Evolutionary conservation across 2,329 filamentous ascomycete species (phyloP).

Genomic region (Xylaria sp.): DNA sequence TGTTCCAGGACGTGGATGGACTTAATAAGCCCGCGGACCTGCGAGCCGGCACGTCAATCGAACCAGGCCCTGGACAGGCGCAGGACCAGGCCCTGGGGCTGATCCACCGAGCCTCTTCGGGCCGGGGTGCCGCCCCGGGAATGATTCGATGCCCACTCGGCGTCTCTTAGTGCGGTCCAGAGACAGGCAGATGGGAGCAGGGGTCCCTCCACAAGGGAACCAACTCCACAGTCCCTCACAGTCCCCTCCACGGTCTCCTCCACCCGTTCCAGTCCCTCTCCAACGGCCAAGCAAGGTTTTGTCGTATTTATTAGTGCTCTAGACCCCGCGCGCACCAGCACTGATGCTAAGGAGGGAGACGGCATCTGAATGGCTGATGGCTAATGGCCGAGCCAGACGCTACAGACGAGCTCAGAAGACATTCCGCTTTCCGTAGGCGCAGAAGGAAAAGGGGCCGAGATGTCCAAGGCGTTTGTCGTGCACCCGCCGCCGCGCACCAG

Average conservation of each 20-base stretch:
- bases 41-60: conserved; percentile 32
- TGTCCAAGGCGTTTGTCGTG: conserved; percentile 34
- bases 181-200: too few relatives aligned
- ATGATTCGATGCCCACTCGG: conserved; percentile 12
- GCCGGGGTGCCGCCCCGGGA: conserved; percentile 31
- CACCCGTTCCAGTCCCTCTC: neutral
- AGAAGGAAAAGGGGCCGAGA: conserved; percentile 26
- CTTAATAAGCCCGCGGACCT: conserved; percentile 23
- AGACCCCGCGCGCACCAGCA: conserved; percentile 30
- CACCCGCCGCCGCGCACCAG: conserved; percentile 26
- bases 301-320: conserved; percentile 28
- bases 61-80: conserved; percentile 18
- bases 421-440: conserved; percentile 15
- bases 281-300: conserved; percentile 9
- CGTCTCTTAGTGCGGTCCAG: neutral
- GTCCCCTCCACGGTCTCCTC: too few relatives aligned
- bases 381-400: conserved; percentile 32
- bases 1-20: conserved; percentile 8
- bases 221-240: too few relatives aligned
- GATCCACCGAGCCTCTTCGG: conserved; percentile 25
- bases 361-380: conserved; percentile 13
- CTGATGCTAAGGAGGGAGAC: conserved; percentile 29
- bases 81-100: conserved; percentile 21
- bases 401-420: conserved; percentile 30
- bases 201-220: too few relatives aligned